Evolutionary conservation across 306 rosid species (phyloP).

Genomic region (Spatholobus suberectus): DNA sequence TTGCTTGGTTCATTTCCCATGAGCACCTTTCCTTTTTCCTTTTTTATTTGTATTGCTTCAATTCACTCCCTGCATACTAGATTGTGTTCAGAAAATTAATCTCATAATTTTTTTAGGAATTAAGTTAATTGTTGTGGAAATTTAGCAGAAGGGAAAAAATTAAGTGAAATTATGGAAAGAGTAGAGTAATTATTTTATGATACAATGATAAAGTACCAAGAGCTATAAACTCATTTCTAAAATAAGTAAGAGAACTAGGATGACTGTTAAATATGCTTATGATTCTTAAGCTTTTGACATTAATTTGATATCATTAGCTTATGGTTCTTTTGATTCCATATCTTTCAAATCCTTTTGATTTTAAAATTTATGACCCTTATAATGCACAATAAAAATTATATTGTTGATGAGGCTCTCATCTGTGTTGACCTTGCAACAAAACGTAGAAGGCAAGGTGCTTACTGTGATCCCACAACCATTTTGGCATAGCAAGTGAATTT

Average conservation of each 20-base stretch:
- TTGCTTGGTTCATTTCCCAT: constrained; percentile 99
- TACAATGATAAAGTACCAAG: background rate
- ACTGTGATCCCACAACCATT: too few species aligned
- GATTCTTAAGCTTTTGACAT: background rate
- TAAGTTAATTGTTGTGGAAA: too few species aligned
- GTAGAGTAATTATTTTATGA: background rate
- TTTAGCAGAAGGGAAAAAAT: background rate
- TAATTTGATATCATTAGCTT: background rate
- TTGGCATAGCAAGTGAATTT: too few species aligned
- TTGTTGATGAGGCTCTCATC: background rate
- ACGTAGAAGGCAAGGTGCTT: too few species aligned
- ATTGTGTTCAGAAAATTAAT: background rate
- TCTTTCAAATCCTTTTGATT: background rate
- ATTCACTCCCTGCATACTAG: background rate
- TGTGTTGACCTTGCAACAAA: too few species aligned
- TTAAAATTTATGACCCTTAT: background rate
- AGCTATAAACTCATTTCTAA: constrained; percentile 5
- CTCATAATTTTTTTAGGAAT: background rate
- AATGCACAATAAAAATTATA: background rate
- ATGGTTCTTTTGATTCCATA: background rate
- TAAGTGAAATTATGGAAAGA: background rate
- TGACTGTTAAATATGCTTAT: background rate
- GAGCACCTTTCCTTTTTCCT: background rate
- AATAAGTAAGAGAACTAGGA: background rate
- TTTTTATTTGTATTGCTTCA: background rate